Evolutionary conservation across 2,329 filamentous ascomycete genomes (phyloP).

Genomic region (Beauveria rudraprayagi): DNA sequence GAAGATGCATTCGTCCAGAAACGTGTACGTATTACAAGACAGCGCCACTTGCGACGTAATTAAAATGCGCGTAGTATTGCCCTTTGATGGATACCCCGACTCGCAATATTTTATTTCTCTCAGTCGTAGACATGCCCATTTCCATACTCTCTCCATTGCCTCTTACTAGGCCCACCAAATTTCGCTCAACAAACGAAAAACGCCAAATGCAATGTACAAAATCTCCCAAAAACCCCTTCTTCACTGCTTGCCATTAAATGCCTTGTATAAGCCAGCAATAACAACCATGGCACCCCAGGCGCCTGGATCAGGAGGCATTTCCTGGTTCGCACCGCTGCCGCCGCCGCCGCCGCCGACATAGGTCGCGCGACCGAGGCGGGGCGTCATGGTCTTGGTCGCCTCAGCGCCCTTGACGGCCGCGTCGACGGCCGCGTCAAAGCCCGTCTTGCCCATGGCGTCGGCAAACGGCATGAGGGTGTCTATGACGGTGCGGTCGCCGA

Average conservation of each 20-base stretch:
- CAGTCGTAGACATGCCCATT: not conserved
- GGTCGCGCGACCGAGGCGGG: constrained; percentile 58
- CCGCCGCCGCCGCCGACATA: constrained; percentile 60
- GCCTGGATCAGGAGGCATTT: constrained; percentile 58
- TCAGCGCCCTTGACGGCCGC: constrained; percentile 54
- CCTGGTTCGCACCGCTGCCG: constrained; percentile 45
- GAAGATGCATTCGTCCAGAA: no score
- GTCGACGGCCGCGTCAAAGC: constrained; percentile 47
- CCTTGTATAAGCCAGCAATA: constrained; percentile 32
- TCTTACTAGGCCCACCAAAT: not conserved
- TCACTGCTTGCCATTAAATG: not conserved
- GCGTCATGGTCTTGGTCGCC: constrained; percentile 55
- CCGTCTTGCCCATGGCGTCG: constrained; percentile 36
- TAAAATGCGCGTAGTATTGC: no score
- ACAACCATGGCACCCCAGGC: constrained; percentile 60
- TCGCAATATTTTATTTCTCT: not conserved
- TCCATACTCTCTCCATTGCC: not conserved
- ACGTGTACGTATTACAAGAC: no score
- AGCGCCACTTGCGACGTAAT: no score
- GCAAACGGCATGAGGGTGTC: constrained; percentile 49
- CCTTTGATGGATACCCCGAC: not conserved
- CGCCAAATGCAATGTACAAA: not conserved
- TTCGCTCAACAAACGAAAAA: not conserved
- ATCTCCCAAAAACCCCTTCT: not conserved
- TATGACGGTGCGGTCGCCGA: constrained; percentile 50